Base-by-base conservation (phyloP, 371 early-diverging fungal genomes). In the Apophysomyces ossiformis region DNA sequence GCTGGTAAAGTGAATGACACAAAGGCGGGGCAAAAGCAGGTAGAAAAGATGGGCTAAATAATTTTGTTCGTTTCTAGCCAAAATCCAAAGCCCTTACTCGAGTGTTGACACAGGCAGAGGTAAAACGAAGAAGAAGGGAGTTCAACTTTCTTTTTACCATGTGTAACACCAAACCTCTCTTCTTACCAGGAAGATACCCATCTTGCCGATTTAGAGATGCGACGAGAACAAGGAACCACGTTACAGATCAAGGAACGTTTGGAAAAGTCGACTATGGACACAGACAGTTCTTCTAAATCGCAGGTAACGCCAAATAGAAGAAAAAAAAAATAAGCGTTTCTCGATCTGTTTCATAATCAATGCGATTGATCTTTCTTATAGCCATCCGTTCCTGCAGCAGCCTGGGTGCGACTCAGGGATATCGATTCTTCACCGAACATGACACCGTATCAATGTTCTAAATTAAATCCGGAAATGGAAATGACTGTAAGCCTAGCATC, bases 401-500 rank as follows among this genome's bases (percentile, higher is more conserved):
- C 81, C 1, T 79, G 80, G 80, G 75, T 71, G 37, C 72, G 72
- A 46, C 66, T 71, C 26, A 50, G 68, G 21, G 77, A 76, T 45
- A 58, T 45, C 36, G 73, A 73, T 21, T 26, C 62, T 9, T 73
- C 73, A 56, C 73, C 73, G 36, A 66, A 63, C 4, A 69, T 70
- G 60, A 60, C 69, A 12, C 69, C 72, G 6, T 81, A 81, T 65
- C 78, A 76, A 60, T 78, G 76, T 18, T 81, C 81, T 2, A 81
- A 71, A 65, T 65, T 81, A 7, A 81, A 81, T 35, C 81, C 81
- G 21, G 81, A 81, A 56, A 69, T 78, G 39, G 81, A 81, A 64
- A 78, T 77, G 76, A 76, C 81, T 36, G 81, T 78, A 71, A 68
- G 32, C 64, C 11, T 63, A 57, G 18, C 12, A 46, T 13, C 8